Conservation (phyloP, 1,139 yeast species). For the Nematodospora anomalae region DNA sequence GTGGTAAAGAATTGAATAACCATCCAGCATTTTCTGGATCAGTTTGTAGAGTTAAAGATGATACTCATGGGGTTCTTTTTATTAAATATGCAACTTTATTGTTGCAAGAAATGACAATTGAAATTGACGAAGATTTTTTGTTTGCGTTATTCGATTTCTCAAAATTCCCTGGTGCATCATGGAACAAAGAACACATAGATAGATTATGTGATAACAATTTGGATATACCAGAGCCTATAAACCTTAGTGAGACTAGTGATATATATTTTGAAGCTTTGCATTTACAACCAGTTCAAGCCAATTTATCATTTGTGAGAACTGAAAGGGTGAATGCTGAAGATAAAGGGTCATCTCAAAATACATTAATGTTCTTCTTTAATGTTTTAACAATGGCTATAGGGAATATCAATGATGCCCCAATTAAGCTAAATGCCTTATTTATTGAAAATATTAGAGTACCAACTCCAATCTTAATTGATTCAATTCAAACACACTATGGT, state of each 20-base stretch:
- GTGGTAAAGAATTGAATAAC: constrained; percentile 76
- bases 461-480: constrained; percentile 66
- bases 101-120: constrained; percentile 88
- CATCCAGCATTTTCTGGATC: constrained; percentile 93
- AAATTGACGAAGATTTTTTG: constrained; percentile 90
- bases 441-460: constrained; percentile 91
- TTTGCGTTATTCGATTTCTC: constrained; percentile 80
- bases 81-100: constrained; percentile 88
- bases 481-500: constrained; percentile 82
- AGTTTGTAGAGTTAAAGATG: constrained; percentile 80
- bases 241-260: constrained; percentile 62
- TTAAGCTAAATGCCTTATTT: constrained; percentile 79
- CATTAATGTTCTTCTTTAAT: constrained; percentile 75
- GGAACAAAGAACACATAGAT: constrained; percentile 54
- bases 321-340: constrained; percentile 68
- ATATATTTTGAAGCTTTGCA: constrained; percentile 91
- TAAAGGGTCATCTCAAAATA: constrained; percentile 59
- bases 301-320: constrained; percentile 88
- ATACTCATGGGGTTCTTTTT: constrained; percentile 83
- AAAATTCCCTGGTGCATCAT: constrained; percentile 68
- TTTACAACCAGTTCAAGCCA: constrained; percentile 86
- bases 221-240: constrained; percentile 70
- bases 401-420: constrained; percentile 95
- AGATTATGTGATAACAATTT: constrained; percentile 62
- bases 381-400: constrained; percentile 96